phyloP scores from a whole-genome alignment of 208 protist genomes.

The Kentomonas sorsogonicus region DNA sequence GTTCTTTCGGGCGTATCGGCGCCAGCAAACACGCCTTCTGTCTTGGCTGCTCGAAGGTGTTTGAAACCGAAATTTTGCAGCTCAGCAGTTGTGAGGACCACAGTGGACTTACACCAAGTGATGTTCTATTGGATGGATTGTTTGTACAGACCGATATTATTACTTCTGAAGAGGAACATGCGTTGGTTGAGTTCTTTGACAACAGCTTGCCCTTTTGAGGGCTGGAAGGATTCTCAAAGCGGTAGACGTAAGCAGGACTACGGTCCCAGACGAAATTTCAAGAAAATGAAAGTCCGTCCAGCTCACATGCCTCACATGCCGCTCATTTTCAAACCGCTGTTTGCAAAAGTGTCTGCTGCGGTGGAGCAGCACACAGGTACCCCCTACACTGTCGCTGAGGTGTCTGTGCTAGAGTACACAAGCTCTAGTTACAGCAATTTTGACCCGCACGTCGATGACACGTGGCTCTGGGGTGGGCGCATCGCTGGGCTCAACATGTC shows the following conservation, averaged over 20 bases:
- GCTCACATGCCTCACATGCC: conserved; percentile 54
- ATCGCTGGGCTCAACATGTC: conserved; percentile 76
- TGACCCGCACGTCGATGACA: conserved; percentile 88
- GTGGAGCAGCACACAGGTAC: conserved; percentile 24
- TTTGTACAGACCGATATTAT: conserved; percentile 43
- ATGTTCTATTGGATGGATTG: conserved; percentile 34
- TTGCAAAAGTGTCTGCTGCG: conserved; percentile 21
- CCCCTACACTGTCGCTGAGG: conserved; percentile 50
- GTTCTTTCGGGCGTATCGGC: conserved; percentile 48
- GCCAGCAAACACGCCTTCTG: conserved; percentile 41
- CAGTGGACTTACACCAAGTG: not conserved
- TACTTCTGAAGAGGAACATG: conserved; percentile 36
- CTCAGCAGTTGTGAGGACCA: conserved; percentile 51
- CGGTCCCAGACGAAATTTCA: conserved; percentile 82
- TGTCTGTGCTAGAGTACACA: conserved; percentile 73
- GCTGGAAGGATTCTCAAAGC: conserved; percentile 82
- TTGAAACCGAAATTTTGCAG: conserved; percentile 11
- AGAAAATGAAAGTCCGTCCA: conserved; percentile 73
- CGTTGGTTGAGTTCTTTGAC: conserved; percentile 56
- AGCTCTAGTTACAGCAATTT: conserved; percentile 53
- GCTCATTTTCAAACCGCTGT: conserved; percentile 29
- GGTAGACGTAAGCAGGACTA: conserved; percentile 84
- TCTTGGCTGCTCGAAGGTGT: conserved; percentile 33
- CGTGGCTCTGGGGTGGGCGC: conserved; percentile 86
- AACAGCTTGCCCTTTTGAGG: conserved; percentile 32